These are phyloP conservation scores for Magnusiomyces paraingens DNA, from an alignment of 1,139 yeast genomes.

Conservation along the genomic window DNA sequence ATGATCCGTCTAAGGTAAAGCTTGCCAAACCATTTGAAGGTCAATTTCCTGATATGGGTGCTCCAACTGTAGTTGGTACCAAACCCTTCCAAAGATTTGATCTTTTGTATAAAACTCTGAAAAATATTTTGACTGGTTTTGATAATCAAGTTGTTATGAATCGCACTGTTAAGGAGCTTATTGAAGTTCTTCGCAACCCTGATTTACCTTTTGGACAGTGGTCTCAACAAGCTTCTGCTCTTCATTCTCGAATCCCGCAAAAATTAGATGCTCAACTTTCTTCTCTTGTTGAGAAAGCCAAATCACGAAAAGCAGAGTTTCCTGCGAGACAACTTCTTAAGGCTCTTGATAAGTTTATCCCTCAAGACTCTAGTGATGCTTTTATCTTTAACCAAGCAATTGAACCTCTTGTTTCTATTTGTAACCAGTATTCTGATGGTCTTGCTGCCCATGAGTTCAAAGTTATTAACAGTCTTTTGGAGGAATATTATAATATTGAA, in stretches of 20 bases:
- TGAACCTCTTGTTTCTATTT: slow-evolving; percentile 68
- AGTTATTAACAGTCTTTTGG: slow-evolving; percentile 62
- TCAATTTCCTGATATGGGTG: slow-evolving; percentile 81
- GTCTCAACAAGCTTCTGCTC: slow-evolving; percentile 77
- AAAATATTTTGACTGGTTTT: slow-evolving; percentile 78
- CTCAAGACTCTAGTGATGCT: slow-evolving; percentile 42
- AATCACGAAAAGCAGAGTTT: slow-evolving; percentile 71
- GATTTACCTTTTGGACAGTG: slow-evolving; percentile 92
- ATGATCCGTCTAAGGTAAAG: slow-evolving; percentile 95
- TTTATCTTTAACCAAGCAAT: slow-evolving; percentile 48
- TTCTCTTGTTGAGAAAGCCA: slow-evolving; percentile 51
- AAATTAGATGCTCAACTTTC: slow-evolving; percentile 65
- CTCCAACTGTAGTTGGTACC: slow-evolving; percentile 74
- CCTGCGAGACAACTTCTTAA: slow-evolving; percentile 81
- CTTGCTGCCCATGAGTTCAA: slow-evolving; percentile 75
- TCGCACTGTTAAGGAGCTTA: slow-evolving; percentile 64
- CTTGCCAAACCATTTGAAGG: slow-evolving; percentile 96
- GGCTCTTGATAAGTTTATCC: slow-evolving; percentile 49
- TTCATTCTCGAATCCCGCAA: slow-evolving; percentile 82
- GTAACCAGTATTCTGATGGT: slow-evolving; percentile 66
- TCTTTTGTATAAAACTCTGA: slow-evolving; percentile 51
- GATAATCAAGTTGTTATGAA: slow-evolving; percentile 95
- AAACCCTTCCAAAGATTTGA: slow-evolving; percentile 76
- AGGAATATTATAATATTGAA: slow-evolving; percentile 73
- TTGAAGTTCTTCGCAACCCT: slow-evolving; percentile 66